A percentile compares a stretch with the other conserved stretches of the same genome.
These are phyloP conservation scores for Rhizophagus clarus DNA, from an alignment of 192 early-diverging fungal genomes.

Conservation along the genomic window DNA sequence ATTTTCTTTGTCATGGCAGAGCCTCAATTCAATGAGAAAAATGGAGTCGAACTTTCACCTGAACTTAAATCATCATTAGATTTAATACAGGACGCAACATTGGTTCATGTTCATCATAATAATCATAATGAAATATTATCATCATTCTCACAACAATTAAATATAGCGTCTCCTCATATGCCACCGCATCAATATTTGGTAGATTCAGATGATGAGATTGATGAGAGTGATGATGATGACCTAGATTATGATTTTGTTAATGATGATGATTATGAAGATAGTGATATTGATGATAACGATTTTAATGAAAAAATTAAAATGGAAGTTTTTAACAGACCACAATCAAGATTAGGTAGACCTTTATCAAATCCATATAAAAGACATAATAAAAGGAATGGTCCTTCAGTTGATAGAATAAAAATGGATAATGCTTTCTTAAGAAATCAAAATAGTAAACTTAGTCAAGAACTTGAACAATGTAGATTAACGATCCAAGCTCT, in stretches of 20 bases:
- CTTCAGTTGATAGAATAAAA: background rate
- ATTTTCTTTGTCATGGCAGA: background rate
- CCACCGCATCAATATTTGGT: background rate
- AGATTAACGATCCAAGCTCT: slow-evolving; percentile 23
- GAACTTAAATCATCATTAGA: background rate
- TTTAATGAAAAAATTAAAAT: slow-evolving; percentile 13
- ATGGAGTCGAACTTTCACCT: background rate
- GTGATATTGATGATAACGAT: background rate
- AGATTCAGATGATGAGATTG: background rate
- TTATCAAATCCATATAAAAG: background rate
- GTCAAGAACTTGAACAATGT: slow-evolving; percentile 11
- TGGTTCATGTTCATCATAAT: background rate
- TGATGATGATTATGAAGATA: background rate
- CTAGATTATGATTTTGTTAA: background rate
- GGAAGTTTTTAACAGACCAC: slow-evolving; percentile 3
- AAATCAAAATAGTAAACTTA: slow-evolving; percentile 17
- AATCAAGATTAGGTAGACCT: background rate
- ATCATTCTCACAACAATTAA: background rate
- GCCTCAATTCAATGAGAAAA: background rate
- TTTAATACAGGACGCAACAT: background rate
- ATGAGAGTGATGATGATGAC: background rate
- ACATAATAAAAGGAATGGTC: background rate
- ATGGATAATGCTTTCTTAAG: slow-evolving; percentile 26
- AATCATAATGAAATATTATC: background rate
- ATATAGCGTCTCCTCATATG: background rate